Percentiles rank a stretch among this genome's conserved stretches.
Evolutionary conservation across 148 eudicot species (phyloP).

Genomic region (Gaultheria prostrata): DNA sequence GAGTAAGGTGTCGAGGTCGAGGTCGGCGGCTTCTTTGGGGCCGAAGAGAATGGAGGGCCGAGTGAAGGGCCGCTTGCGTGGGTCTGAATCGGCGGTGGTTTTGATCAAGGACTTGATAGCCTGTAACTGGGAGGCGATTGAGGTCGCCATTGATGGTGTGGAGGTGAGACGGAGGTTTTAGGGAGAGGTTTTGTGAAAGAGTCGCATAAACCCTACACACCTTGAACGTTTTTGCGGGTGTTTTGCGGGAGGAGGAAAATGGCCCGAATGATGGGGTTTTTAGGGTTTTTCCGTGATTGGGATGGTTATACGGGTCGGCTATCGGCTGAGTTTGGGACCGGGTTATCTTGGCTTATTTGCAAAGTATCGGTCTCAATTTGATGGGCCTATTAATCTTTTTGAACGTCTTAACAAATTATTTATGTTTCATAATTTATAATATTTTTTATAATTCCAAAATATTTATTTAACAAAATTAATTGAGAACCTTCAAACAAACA

Average conservation of each 20-base stretch:
- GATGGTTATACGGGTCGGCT: not conserved
- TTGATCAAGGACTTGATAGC: conserved; percentile 45
- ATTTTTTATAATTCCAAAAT: no score
- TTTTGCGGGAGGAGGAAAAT: not conserved
- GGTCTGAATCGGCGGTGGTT: conserved; percentile 43
- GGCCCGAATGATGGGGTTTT: not conserved
- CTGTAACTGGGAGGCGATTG: conserved; percentile 59
- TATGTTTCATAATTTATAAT: no score
- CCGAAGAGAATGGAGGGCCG: conserved; percentile 72
- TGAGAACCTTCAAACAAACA: no score
- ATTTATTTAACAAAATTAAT: no score
- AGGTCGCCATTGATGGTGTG: conserved; percentile 30
- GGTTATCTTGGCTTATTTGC: no score
- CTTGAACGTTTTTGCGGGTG: not conserved
- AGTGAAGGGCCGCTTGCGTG: conserved; percentile 56
- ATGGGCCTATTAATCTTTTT: no score
- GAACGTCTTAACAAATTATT: no score
- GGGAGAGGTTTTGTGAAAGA: not conserved
- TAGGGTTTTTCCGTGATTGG: not conserved
- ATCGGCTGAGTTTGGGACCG: no score
- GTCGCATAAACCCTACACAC: not conserved
- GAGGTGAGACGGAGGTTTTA: not conserved
- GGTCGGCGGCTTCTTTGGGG: conserved; percentile 85
- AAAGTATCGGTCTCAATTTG: no score
- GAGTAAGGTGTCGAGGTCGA: conserved; percentile 62